Conservation (phyloP, 2,329 filamentous ascomycete genomes). For the Botrytis deweyae region DNA sequence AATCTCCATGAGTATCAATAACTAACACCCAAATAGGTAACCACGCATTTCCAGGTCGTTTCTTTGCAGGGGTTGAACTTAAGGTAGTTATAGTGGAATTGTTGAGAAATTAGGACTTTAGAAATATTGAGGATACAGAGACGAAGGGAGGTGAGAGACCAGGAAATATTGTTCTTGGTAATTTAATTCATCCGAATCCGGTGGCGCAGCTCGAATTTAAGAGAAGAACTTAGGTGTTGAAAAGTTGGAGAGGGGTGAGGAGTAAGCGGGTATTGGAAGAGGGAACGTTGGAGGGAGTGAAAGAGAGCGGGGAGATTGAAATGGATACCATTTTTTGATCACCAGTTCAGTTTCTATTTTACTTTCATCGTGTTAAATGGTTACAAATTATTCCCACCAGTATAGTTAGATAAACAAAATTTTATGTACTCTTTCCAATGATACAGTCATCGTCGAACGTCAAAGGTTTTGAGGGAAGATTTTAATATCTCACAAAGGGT, state of each 20-base stretch:
- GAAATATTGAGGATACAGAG: neutral
- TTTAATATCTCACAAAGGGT: no score
- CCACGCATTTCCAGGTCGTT: neutral
- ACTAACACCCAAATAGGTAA: neutral
- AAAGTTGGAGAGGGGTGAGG: neutral
- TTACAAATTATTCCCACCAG: neutral
- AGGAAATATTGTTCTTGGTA: neutral
- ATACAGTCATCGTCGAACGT: neutral
- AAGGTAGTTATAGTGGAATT: slow-evolving; percentile 1
- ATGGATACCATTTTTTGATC: neutral
- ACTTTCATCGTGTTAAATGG: neutral
- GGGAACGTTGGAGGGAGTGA: no score
- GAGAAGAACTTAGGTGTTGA: neutral
- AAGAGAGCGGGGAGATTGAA: neutral
- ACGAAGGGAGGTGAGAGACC: neutral
- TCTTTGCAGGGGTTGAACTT: slow-evolving; percentile 1
- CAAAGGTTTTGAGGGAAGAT: no score
- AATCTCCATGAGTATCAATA: neutral
- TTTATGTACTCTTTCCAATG: neutral
- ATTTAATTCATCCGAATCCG: neutral
- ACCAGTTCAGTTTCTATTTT: neutral
- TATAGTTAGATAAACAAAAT: neutral
- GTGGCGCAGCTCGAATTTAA: neutral
- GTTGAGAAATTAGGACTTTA: neutral
- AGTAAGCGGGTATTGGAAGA: neutral